Evolutionary conservation across 176 grass and related monocot genomes (phyloP).

Genomic region (Neostapfia colusana): DNA sequence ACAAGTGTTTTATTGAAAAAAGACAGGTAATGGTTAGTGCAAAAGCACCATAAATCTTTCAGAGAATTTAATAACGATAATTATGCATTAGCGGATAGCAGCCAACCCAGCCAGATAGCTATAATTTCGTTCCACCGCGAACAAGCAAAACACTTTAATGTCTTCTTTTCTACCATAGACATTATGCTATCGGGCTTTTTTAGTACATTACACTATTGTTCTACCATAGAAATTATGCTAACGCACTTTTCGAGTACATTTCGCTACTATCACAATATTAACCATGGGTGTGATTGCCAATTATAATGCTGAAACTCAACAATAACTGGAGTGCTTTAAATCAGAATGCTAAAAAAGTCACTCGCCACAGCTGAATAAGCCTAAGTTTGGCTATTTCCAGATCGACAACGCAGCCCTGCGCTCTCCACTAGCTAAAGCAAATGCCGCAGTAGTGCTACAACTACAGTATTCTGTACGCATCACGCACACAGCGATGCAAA

Average conservation of each 20-base stretch:
- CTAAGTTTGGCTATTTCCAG: slow-evolving; percentile 22
- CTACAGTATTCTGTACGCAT: not conserved
- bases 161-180: not conserved
- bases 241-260: not conserved
- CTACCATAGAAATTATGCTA: not conserved
- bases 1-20: not conserved
- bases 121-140: not conserved
- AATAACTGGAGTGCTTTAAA: not conserved
- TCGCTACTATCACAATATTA: not conserved
- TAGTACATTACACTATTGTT: not conserved
- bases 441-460: not conserved
- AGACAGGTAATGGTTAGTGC: not conserved
- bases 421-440: slow-evolving; percentile 6
- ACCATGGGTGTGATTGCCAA: not conserved
- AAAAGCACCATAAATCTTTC: not conserved
- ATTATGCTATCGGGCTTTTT: not conserved
- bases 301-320: not conserved
- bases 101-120: not conserved
- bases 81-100: not conserved
- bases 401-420: slow-evolving; percentile 8
- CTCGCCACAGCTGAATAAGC: not conserved
- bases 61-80: not conserved
- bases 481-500: not conserved
- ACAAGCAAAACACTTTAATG: not conserved
- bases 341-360: not conserved